Base-by-base conservation (phyloP, 768 basidiomycete species). In the Leucosporidium creatinivorum region DNA sequence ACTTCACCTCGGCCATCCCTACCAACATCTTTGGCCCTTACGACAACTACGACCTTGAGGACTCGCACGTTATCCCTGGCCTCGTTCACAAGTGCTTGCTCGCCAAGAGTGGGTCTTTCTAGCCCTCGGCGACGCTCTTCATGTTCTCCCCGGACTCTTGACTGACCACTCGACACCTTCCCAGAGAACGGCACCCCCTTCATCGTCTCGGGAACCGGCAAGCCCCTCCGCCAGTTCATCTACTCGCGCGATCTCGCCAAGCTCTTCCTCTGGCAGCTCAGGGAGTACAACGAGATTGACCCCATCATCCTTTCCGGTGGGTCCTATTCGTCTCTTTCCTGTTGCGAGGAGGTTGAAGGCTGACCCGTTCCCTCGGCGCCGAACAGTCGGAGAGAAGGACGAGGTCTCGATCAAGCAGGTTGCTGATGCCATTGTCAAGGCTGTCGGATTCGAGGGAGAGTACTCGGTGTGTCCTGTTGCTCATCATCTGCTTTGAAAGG, bases 171-270 rank as follows among this genome's bases (percentile, higher is more conserved):
- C 68, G 61, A 50, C 39, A 23, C 57, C 15, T 2, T 18, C 58
- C 4, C 77, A 86, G 86, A 91, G 81, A 90, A 89, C 79, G 82
- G 82, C 67, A 90, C 89, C 0, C 87, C 89, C 6, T 93, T 97
- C 79, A 81, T 86, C 61, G 89, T 94, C n/a, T 80, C 86, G 59
- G 93, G 93, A 17, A 88, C 90, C 0, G 93, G 93, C 44, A 91
- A 88, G 73, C 93, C 93, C 10, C 83, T 96, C 47, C 85, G 93
- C n/a, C 93, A 97, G 78, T 97, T 97, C 78, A 93, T 96, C 79
- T 97, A 92, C 80, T 96, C 93, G n/a, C 82, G 85, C 58, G 93
- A 98, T 79, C 86, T 97, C 58, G 93, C 93, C 54, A 94, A 91
- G 78, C 82, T 94, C 64, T 94, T 96, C 82, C 88, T 96, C 76